Conservation (phyloP, 495 filamentous ascomycete genomes). For the Tirmania nivea region DNA sequence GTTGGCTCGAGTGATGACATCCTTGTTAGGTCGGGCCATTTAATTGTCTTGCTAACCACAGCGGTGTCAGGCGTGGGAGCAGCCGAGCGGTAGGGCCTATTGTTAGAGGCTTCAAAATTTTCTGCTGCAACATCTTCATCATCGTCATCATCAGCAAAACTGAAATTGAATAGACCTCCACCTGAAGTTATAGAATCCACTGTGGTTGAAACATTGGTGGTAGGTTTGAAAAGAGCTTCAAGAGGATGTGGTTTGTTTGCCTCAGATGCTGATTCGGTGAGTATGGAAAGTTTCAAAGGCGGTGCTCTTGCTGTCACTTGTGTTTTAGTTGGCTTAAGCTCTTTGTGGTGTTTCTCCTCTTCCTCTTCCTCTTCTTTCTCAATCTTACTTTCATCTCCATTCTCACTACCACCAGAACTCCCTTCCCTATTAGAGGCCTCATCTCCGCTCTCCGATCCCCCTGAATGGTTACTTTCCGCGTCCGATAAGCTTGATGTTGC, state of each 20-base stretch:
- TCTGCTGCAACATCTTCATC: constrained; percentile 29
- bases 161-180: constrained; percentile 31
- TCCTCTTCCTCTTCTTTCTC: constrained; percentile 7
- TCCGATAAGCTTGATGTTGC: too few species aligned
- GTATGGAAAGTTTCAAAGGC: not conserved
- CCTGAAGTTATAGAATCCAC: constrained; percentile 10
- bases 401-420: constrained; percentile 7
- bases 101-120: constrained; percentile 20
- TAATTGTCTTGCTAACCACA: constrained; percentile 33
- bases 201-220: constrained; percentile 14
- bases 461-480: too few species aligned
- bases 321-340: not conserved
- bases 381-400: constrained; percentile 9
- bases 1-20: constrained; percentile 15
- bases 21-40: not conserved
- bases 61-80: constrained; percentile 91
- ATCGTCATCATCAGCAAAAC: constrained; percentile 23
- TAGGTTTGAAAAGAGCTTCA: constrained; percentile 71
- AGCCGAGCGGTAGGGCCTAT: constrained; percentile 26
- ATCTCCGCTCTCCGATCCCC: too few species aligned
- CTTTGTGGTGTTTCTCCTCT: not conserved
- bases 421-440: too few species aligned
- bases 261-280: not conserved
- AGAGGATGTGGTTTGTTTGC: constrained; percentile 37
- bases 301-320: not conserved